These are phyloP conservation scores for Trypanosoma scelopori DNA, from an alignment of 208 protist species.

Conservation along the genomic window DNA sequence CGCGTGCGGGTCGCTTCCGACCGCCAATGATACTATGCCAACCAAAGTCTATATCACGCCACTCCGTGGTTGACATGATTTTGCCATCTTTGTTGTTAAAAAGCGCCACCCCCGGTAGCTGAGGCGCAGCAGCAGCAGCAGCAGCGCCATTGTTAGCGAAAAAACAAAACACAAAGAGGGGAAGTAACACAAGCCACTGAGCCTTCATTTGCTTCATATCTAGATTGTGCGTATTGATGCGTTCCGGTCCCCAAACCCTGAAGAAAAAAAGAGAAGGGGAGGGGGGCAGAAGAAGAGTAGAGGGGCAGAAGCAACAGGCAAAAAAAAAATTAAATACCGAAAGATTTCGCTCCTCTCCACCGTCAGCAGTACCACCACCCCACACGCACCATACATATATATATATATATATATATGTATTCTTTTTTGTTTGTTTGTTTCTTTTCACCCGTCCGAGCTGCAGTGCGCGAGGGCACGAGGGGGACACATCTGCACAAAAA, in stretches of 20 bases:
- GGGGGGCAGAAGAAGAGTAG: neutral
- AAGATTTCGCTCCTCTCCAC: no score
- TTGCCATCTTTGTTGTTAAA: conserved; percentile 8
- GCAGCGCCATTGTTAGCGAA: neutral
- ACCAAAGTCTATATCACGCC: conserved; percentile 32
- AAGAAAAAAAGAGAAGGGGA: conserved; percentile 2
- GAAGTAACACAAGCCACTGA: neutral
- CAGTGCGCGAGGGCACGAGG: neutral
- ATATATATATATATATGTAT: no score
- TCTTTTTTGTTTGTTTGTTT: neutral
- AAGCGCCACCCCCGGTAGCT: conserved; percentile 21
- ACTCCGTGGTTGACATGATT: conserved; percentile 12
- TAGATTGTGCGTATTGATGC: no score
- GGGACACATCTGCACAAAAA: neutral
- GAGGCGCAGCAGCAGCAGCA: neutral
- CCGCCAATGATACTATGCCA: conserved; percentile 7
- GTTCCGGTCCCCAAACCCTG: neutral
- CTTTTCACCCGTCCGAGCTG: neutral
- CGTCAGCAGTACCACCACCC: no score
- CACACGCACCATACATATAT: no score
- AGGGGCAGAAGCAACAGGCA: neutral
- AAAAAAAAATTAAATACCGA: no score
- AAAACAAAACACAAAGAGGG: neutral
- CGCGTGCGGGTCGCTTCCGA: conserved; percentile 16
- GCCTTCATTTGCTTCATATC: no score